A percentile compares a stretch with the other conserved stretches of the same genome.
These are phyloP conservation scores for Hypoxylon perforatum DNA, from an alignment of 495 filamentous ascomycete genomes.

Conservation along the genomic window DNA sequence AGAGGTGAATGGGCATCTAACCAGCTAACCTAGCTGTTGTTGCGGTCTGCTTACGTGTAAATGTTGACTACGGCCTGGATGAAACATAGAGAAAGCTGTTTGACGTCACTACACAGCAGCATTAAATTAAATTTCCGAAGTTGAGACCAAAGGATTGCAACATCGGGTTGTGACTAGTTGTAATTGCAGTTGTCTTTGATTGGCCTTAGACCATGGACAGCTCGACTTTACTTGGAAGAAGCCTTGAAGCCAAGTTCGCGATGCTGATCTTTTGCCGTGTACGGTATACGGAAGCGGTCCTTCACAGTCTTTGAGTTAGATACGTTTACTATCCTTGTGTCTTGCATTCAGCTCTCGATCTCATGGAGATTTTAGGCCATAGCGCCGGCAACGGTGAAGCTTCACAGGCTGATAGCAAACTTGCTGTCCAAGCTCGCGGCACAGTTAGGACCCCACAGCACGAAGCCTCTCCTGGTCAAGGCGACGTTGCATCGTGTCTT, in stretches of 20 bases:
- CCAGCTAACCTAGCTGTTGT: constrained; percentile 4
- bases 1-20: constrained; percentile 1
- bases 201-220: constrained; percentile 3
- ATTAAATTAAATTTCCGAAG: constrained; percentile 21
- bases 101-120: constrained; percentile 24
- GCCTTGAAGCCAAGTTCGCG: constrained; percentile 16
- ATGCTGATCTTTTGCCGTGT: constrained; percentile 29
- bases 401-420: neutral
- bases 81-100: constrained; percentile 7
- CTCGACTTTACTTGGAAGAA: constrained; percentile 17
- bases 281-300: constrained; percentile 14
- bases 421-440: neutral
- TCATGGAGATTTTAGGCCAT: constrained; percentile 1
- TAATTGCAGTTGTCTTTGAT: constrained; percentile 24
- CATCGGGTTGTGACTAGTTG: constrained; percentile 17
- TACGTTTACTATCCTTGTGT: constrained; percentile 16
- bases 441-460: neutral
- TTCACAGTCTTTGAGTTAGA: constrained; percentile 6
- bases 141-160: constrained; percentile 30
- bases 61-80: constrained; percentile 14
- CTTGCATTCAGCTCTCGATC: constrained; percentile 16
- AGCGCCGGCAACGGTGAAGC: neutral
- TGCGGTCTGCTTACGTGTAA: constrained; percentile 3
- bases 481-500: constrained; percentile 22
- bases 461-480: constrained; percentile 12